Conservation (phyloP, 73 alveolate genomes). For the Paramecium primaurelia region DNA sequence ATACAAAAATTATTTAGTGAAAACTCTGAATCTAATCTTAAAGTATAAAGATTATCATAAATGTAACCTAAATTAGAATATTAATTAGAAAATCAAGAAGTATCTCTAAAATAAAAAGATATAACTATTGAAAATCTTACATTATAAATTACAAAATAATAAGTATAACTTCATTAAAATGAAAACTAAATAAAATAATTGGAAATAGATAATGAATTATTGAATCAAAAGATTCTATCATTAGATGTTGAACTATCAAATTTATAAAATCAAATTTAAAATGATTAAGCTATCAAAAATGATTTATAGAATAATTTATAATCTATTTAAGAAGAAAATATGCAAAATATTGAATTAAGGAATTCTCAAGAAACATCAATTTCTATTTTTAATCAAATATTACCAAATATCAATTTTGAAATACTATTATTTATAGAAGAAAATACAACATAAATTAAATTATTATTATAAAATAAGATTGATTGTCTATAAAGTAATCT, state of each 20-base stretch:
- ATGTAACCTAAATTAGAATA: background rate
- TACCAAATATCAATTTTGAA: background rate
- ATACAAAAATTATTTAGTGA: background rate
- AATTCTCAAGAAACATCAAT: background rate
- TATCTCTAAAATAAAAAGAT: background rate
- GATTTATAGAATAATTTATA: background rate
- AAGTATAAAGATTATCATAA: background rate
- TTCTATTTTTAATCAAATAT: background rate
- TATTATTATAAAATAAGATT: background rate
- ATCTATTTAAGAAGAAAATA: background rate
- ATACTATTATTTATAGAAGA: background rate
- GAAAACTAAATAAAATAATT: background rate
- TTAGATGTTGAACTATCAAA: background rate
- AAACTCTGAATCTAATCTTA: background rate
- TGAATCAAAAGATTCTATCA: background rate
- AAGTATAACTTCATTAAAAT: background rate
- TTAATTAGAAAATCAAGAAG: background rate
- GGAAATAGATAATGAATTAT: background rate
- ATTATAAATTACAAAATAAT: background rate
- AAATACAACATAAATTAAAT: background rate
- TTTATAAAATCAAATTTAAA: background rate
- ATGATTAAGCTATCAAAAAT: background rate
- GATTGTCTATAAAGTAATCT: background rate
- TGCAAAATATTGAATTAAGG: background rate
- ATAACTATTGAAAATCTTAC: background rate